Percentiles rank a stretch among this genome's conserved stretches.
Evolutionary conservation across 352 stramenopile genomes (phyloP).

Genomic region (Globisporangium orthogonon): DNA sequence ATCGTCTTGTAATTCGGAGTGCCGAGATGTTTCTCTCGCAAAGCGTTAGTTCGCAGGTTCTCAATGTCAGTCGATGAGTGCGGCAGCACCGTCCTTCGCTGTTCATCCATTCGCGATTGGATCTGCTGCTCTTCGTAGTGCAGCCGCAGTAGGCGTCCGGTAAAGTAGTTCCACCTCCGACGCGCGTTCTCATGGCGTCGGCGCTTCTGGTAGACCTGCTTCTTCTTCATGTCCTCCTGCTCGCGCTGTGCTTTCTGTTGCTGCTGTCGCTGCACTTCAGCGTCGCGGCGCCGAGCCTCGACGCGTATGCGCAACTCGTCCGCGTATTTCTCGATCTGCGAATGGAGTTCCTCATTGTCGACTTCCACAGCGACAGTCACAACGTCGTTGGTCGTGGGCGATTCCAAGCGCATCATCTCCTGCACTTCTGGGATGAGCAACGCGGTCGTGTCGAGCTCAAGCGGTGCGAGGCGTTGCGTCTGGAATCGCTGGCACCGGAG

Average conservation of each 20-base stretch:
- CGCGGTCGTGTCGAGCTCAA: conserved; percentile 29
- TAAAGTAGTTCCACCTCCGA: conserved; percentile 32
- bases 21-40: background rate
- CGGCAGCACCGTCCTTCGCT: conserved; percentile 3
- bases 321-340: conserved; percentile 36
- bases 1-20: background rate
- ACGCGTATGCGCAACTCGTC: conserved; percentile 28
- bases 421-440: conserved; percentile 36
- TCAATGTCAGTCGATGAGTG: background rate
- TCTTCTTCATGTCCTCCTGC: conserved; percentile 31
- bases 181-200: conserved; percentile 24
- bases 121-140: conserved; percentile 10
- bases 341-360: conserved; percentile 27
- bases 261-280: conserved; percentile 25
- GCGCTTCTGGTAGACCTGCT: conserved; percentile 27
- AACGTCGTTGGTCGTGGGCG: conserved; percentile 3
- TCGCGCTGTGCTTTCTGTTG: conserved; percentile 30
- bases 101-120: conserved; percentile 3
- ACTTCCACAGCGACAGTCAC: conserved; percentile 18
- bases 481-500: conserved; percentile 44
- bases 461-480: conserved; percentile 29
- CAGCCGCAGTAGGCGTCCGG: conserved; percentile 18
- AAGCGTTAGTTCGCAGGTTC: background rate
- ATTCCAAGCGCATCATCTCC: conserved; percentile 13
- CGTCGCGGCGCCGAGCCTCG: conserved; percentile 24